A percentile compares a stretch with the other conserved stretches of the same genome.
Evolutionary conservation across 345 rosid genomes (phyloP).

Genomic region (Rubroshorea leprosula): DNA sequence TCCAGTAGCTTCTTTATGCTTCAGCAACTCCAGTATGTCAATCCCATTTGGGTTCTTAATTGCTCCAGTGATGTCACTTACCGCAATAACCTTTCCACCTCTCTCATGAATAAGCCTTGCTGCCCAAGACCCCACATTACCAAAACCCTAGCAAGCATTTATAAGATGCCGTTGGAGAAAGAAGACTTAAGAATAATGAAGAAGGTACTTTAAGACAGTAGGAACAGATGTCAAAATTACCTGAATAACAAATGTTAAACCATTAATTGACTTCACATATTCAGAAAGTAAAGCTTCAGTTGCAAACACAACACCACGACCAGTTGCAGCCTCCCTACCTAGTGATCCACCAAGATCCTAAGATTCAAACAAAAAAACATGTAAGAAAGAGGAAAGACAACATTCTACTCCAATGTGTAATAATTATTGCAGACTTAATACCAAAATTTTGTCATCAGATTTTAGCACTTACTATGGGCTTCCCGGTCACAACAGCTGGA

Average conservation of each 20-base stretch:
- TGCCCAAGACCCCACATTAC: conserved; percentile 97
- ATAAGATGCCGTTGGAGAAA: neutral
- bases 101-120: conserved; percentile 77
- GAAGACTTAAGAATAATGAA: neutral
- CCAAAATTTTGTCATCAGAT: neutral
- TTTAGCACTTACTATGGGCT: conserved; percentile 56
- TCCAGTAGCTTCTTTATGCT: conserved; percentile 56
- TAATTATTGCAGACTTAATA: neutral
- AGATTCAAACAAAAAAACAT: neutral
- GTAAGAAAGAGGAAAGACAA: neutral
- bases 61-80: conserved; percentile 93
- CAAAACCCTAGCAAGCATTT: conserved; percentile 64
- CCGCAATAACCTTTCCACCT: conserved; percentile 91
- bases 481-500: conserved; percentile 85
- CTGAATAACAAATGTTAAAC: conserved; percentile 77
- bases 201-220: neutral
- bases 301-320: conserved; percentile 79
- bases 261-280: conserved; percentile 61
- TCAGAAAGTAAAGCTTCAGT: conserved; percentile 88
- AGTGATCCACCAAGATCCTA: conserved; percentile 97
- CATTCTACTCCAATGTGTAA: neutral
- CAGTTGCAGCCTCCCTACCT: conserved; percentile 95
- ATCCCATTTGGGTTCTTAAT: conserved; percentile 70
- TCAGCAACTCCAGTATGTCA: conserved; percentile 48
- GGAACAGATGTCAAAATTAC: conserved; percentile 25